Base-by-base conservation (phyloP, 352 stramenopile species). In the Pythium apleroticum region DNA sequence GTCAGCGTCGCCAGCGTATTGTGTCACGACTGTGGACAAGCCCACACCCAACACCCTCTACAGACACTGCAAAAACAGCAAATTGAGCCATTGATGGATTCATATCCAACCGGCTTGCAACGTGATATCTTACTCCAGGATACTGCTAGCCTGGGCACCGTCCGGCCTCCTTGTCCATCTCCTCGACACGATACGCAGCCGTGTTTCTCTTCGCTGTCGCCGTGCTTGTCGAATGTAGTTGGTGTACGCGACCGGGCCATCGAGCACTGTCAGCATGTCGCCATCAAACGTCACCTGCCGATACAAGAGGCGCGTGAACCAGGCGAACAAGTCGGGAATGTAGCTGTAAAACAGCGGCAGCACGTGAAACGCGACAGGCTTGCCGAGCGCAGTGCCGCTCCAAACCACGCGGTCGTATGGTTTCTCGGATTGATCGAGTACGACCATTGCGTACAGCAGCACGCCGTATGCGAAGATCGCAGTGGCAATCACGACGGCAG, bases 271-370 rank as follows among this genome's bases (percentile, higher is more conserved):
- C 4, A 52, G 14, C 24, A 24, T 37, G 14, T 41, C 39, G 4
- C 24, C 12, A 15, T n/a, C 17, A 8, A 61, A 43, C 27, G 25
- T 53, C 39, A 35, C 28, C 55, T 27, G 39, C 2, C 55, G 55
- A 41, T 43, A 43, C 25, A 53, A 22, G 9, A 61, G 55, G 6
- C 39, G 39, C 55, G 14, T 3, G 1, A 20, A 41, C 11, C 50
- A 24, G 5, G 12, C 11, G 0, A 39, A 7, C 15, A 61, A 10
- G 10, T 17, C 39, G 24, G 39, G 33, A 3, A 61, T 0, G 20
- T 25, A 28, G 17, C 25, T 53, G 27, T 27, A 53, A 10, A 61
- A 53, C 15, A 61, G 39, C 12, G 55, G 39, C 55, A 61, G 37
- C 14, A 53, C 4, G 1, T 28, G 24, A 9, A 61, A 24, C 3